These are phyloP conservation scores for Dinochytrium kinnereticum DNA, from an alignment of 371 early-diverging fungal species.

Conservation along the genomic window DNA sequence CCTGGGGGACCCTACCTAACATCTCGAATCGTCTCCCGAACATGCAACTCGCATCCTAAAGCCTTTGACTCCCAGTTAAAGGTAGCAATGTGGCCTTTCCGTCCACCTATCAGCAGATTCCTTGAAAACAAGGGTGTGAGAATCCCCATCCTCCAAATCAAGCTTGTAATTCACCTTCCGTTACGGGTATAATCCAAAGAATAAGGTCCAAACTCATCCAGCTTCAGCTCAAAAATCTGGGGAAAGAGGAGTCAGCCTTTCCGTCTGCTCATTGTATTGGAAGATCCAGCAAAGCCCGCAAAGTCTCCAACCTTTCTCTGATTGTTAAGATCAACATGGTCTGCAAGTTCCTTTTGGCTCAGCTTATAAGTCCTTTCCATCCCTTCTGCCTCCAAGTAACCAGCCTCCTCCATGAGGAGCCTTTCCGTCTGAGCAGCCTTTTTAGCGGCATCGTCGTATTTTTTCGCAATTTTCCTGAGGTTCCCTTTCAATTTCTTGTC, in stretches of 20 bases:
- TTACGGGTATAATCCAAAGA: slow-evolving; percentile 87
- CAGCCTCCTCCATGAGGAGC: slow-evolving; percentile 61
- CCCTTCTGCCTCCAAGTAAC: slow-evolving; percentile 82
- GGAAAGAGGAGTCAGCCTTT: background rate
- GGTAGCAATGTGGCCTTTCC: slow-evolving; percentile 90
- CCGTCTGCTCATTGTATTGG: background rate
- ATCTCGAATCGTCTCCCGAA: slow-evolving; percentile 86
- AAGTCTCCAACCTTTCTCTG: slow-evolving; percentile 67
- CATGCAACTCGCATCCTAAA: slow-evolving; percentile 84
- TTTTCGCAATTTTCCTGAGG: slow-evolving; percentile 64
- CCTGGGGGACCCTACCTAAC: slow-evolving; percentile 70
- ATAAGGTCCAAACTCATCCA: slow-evolving; percentile 91
- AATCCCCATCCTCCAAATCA: background rate
- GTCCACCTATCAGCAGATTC: slow-evolving; percentile 85
- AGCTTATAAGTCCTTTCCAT: slow-evolving; percentile 89
- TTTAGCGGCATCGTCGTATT: slow-evolving; percentile 69
- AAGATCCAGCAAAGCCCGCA: background rate
- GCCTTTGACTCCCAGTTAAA: slow-evolving; percentile 92
- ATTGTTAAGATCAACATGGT: slow-evolving; percentile 81
- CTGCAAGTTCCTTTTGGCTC: slow-evolving; percentile 76
- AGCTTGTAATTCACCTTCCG: slow-evolving; percentile 56
- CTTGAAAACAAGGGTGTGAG: slow-evolving; percentile 34
- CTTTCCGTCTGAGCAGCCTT: slow-evolving; percentile 80
- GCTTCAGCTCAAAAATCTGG: slow-evolving; percentile 78
- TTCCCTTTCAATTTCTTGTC: slow-evolving; percentile 70